Base-by-base conservation (phyloP, 805 yeast genomes). In the Starmerella vaccinii region DNA sequence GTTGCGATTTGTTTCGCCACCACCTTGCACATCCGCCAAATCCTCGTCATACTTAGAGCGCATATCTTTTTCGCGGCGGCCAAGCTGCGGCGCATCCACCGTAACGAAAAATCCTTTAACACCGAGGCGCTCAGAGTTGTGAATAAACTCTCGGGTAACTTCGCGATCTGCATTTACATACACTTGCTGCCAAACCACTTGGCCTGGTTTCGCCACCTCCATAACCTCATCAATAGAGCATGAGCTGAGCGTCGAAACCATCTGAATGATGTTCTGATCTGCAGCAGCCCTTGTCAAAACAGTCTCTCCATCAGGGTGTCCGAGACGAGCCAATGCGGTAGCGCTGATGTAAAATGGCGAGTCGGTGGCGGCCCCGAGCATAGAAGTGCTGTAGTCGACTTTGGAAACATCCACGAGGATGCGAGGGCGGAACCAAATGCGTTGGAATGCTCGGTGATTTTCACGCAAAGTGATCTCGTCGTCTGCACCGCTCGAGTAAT, bases 201-300 rank as follows among this genome's bases (percentile, higher is more conserved):
- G 95, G 35, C 72, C 73, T 13, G 76, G 78, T 1, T 67, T 68
- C 27, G 82, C 80, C 5, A 81, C 84, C 51, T 77, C 86, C 3
- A 82, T 77, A 54, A 88, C 84, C 64, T 88, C 97, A 59, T 87
- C 92, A 56, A 86, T 75, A 2, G 95, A 80, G 64, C 88, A 85
- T 5, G 95, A 84, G 0, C 97, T 90, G 59, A 87, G 72, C 1
- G 95, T 89, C 5, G 96, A 89, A 51, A 89, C 81, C 97, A 89
- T 89, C 67, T 89, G 97, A 50, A 83, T 78, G 29, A 81, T 71
- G 40, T 71, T 78, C 50, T 84, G 82, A 50, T 75, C 72, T 37
- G 79, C 86, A 26, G 94, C 84, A n/a, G 87, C 87, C 61, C 82
- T 72, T 1, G 97, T 87, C 56, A 90, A 76, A 16, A 82, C 87